Conservation (phyloP, 1,284 basidiomycete species). For the Pseudozyma thailandica region DNA sequence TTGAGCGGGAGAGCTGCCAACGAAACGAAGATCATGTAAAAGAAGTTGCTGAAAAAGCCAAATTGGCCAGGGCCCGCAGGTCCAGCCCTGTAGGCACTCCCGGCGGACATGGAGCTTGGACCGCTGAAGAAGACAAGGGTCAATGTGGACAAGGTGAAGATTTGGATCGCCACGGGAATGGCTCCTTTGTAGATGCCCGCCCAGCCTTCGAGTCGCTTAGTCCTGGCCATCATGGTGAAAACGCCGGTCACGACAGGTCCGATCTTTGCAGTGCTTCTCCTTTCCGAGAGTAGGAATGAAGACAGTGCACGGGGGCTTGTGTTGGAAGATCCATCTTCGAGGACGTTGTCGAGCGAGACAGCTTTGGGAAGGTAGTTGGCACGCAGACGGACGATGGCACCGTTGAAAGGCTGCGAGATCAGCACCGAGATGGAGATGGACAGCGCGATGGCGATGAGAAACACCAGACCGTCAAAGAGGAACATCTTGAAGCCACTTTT, state of each 20-base stretch:
- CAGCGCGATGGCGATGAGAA: slow-evolving; percentile 52
- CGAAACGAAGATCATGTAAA: slow-evolving; percentile 54
- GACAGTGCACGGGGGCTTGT: slow-evolving; percentile 42
- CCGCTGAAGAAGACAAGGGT: slow-evolving; percentile 56
- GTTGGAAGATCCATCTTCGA: slow-evolving; percentile 57
- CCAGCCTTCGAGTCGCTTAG: slow-evolving; percentile 64
- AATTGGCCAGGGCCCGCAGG: slow-evolving; percentile 57
- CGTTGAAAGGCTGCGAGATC: slow-evolving; percentile 62
- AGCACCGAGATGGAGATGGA: slow-evolving; percentile 51
- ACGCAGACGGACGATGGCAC: slow-evolving; percentile 61
- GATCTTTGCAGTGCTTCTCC: slow-evolving; percentile 58
- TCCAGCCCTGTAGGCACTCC: slow-evolving; percentile 56
- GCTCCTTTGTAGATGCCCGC: slow-evolving; percentile 62
- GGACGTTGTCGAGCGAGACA: slow-evolving; percentile 62
- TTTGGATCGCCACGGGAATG: slow-evolving; percentile 45
- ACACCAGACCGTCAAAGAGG: slow-evolving; percentile 39
- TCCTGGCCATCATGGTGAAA: slow-evolving; percentile 58
- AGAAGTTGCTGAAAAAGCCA: slow-evolving; percentile 56
- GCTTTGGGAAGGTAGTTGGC: slow-evolving; percentile 67
- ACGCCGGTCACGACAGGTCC: slow-evolving; percentile 65
- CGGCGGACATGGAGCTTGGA: slow-evolving; percentile 29
- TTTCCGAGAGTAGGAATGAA: slow-evolving; percentile 51
- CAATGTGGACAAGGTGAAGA: slow-evolving; percentile 43
- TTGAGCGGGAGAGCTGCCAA: slow-evolving; percentile 58
- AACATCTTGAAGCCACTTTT: slow-evolving; percentile 12